A percentile compares a stretch with the other conserved stretches of the same genome.
These are phyloP conservation scores for Aspergillus clavatus DNA, from an alignment of 2,329 filamentous ascomycete genomes.

Conservation along the genomic window DNA sequence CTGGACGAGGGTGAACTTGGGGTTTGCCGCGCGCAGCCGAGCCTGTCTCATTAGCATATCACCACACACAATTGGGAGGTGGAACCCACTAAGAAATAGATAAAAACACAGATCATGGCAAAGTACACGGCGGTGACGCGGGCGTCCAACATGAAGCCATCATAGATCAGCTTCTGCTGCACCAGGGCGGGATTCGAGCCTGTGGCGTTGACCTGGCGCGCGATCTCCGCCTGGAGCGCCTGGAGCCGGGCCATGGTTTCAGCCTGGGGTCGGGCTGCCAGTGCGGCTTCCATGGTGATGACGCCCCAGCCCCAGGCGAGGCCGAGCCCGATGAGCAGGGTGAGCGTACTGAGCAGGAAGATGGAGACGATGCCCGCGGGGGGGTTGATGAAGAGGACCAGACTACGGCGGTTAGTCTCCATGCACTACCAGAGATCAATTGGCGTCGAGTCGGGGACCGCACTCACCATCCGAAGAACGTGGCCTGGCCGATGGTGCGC, in stretches of 20 bases:
- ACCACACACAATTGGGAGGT: not conserved
- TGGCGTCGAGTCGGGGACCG: too few relatives aligned
- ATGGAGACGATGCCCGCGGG: slow-evolving; percentile 44
- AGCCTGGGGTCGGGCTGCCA: slow-evolving; percentile 37
- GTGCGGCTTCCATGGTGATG: slow-evolving; percentile 45
- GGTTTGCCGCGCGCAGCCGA: slow-evolving; percentile 42
- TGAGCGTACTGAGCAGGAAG: slow-evolving; percentile 40
- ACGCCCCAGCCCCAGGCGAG: slow-evolving; percentile 49
- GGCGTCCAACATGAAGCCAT: slow-evolving; percentile 46
- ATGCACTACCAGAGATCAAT: too few relatives aligned
- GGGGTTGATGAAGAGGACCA: slow-evolving; percentile 43
- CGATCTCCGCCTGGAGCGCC: slow-evolving; percentile 29
- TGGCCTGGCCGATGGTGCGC: slow-evolving; percentile 39
- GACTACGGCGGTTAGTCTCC: slow-evolving; percentile 5
- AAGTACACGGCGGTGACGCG: slow-evolving; percentile 37
- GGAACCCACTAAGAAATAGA: slow-evolving; percentile 35
- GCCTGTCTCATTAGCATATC: slow-evolving; percentile 23
- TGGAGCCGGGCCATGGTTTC: slow-evolving; percentile 33
- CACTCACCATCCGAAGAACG: slow-evolving; percentile 42
- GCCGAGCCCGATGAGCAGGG: slow-evolving; percentile 45
- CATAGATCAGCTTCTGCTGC: slow-evolving; percentile 35
- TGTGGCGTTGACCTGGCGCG: slow-evolving; percentile 30
- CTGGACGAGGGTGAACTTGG: slow-evolving; percentile 45
- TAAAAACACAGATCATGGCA: slow-evolving; percentile 40
- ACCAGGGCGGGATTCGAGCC: slow-evolving; percentile 27